Evolutionary conservation across 1,284 basidiomycete genomes (phyloP).

Genomic region (Cryptococcus maquisensis): DNA sequence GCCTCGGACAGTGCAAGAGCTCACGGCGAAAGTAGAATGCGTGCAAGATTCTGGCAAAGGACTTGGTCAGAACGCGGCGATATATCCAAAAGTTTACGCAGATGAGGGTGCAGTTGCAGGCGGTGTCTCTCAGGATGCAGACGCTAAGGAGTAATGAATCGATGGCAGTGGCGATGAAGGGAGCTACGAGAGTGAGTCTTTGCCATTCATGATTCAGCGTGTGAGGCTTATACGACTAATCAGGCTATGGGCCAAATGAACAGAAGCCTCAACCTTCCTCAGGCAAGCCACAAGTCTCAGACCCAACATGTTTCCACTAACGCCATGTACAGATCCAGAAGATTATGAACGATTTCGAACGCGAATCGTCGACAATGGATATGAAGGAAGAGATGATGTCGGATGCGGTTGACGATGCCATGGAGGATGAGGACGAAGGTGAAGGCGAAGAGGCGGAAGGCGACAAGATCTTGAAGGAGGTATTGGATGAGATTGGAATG

Average conservation of each 20-base stretch:
- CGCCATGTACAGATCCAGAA: slow-evolving; percentile 66
- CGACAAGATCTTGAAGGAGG: slow-evolving; percentile 92
- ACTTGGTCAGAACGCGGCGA: slow-evolving; percentile 89
- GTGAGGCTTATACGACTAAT: neutral
- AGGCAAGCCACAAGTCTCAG: slow-evolving; percentile 24
- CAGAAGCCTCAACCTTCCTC: slow-evolving; percentile 84
- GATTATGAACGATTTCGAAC: slow-evolving; percentile 98
- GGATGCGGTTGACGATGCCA: slow-evolving; percentile 95
- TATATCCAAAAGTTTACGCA: slow-evolving; percentile 99
- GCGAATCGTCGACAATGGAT: slow-evolving; percentile 96
- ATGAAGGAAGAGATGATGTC: slow-evolving; percentile 99
- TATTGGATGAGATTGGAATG: slow-evolving; percentile 96
- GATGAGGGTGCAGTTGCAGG: slow-evolving; percentile 97
- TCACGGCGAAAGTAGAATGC: slow-evolving; percentile 62
- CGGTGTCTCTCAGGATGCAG: slow-evolving; percentile 92
- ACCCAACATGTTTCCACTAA: neutral
- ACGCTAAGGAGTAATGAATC: slow-evolving; percentile 94
- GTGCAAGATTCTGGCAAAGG: slow-evolving; percentile 99
- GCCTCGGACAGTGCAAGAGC: neutral
- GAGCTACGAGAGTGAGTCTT: slow-evolving; percentile 77
- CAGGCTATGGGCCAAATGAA: slow-evolving; percentile 99
- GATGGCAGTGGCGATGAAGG: slow-evolving; percentile 99
- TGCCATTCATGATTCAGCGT: neutral
- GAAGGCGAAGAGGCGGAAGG: slow-evolving; percentile 86
- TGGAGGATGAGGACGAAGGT: slow-evolving; percentile 88